Evolutionary conservation across 2,329 filamentous ascomycete genomes (phyloP), one percentile per base, ranked within the genome.

Genomic region (Colletotrichum lentis): DNA sequence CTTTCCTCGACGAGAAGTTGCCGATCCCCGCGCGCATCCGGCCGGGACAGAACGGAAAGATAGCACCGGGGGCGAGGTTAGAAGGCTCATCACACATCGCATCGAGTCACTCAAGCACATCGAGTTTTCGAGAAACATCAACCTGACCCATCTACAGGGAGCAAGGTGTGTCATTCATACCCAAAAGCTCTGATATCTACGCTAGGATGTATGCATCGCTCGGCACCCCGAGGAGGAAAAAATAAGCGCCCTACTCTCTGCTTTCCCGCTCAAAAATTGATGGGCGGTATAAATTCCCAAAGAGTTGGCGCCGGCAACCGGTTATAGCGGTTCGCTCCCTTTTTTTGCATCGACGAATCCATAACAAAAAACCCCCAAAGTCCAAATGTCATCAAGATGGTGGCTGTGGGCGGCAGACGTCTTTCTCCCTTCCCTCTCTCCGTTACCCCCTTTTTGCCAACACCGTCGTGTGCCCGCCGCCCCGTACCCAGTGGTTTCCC

Each of bases 311-410:
- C 62, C 62, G 55, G 24, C 62, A 60, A 43, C 57, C 43, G 43
- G 24, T 55, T 18, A 46, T 27, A 50, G 43, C 55, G 37, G 35
- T 65, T 54, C 35, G 55, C 60, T 65, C 55, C 49, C 62, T 35
- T 20, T 46, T 5, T 55, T 54, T 55, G 55, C 55, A 37, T 68
- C 62, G 35, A 60, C 35, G 43, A 65, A 60, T 24, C 65, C 46
- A 52, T 60, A 65, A 50, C 47, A 50, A 60, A 24, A 49, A 27
- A 35, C 24, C 14, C 39, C n/a, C n/a, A n/a, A 65, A 68, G 55
- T 61, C 55, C 55, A 56, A 61, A 65, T 52, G 37, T 65, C 65
- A 60, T 56, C 43, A 65, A 46, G 18, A 52, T 50, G 24, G 49
- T 6, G 27, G 47, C 53, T 27, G 24, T 50, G 44, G 44, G 20